A percentile compares a stretch with the other conserved stretches of the same genome.
These are phyloP conservation scores for Eurotiales sp. DNA, from an alignment of 2,329 filamentous ascomycete genomes.

Conservation along the genomic window DNA sequence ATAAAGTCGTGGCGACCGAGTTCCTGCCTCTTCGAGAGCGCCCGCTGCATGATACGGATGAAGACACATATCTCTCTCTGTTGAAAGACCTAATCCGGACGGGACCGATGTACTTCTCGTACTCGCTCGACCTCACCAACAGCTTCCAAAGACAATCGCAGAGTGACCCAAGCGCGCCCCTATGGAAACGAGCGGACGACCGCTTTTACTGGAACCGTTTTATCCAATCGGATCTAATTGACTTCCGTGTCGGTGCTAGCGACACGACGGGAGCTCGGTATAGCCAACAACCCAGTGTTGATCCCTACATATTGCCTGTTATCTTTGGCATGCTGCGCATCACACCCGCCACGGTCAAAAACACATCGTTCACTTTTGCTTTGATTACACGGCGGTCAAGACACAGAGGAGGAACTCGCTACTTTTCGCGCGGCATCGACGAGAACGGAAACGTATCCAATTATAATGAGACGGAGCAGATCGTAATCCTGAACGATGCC, in stretches of 20 bases:
- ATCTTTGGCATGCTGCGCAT: conserved; percentile 97
- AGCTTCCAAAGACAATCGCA: conserved; percentile 91
- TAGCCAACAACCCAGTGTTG: conserved; percentile 66
- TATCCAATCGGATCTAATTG: conserved; percentile 83
- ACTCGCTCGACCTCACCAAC: conserved; percentile 94
- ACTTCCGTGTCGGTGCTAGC: conserved; percentile 66
- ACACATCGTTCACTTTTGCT: conserved; percentile 75
- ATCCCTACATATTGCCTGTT: conserved; percentile 90
- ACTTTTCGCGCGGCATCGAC: conserved; percentile 91
- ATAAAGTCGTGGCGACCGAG: conserved; percentile 86
- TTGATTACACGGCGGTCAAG: conserved; percentile 87
- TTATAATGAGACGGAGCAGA: conserved; percentile 97
- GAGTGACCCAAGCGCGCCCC: conserved; percentile 63
- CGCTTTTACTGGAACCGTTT: conserved; percentile 99
- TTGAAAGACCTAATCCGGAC: conserved; percentile 77
- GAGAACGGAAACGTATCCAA: conserved; percentile 95
- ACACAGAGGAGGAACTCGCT: conserved; percentile 84
- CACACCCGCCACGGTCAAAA: conserved; percentile 78
- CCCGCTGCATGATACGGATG: conserved; percentile 84
- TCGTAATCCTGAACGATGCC: conserved; percentile 82
- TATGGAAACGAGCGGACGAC: conserved; percentile 92
- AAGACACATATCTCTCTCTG: conserved; percentile 82
- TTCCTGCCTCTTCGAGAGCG: conserved; percentile 91
- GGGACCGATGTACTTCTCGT: conserved; percentile 96
- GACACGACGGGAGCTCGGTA: conserved; percentile 44